Conservation (phyloP, 2,329 filamentous ascomycete species). For the Fusarium buharicum region DNA sequence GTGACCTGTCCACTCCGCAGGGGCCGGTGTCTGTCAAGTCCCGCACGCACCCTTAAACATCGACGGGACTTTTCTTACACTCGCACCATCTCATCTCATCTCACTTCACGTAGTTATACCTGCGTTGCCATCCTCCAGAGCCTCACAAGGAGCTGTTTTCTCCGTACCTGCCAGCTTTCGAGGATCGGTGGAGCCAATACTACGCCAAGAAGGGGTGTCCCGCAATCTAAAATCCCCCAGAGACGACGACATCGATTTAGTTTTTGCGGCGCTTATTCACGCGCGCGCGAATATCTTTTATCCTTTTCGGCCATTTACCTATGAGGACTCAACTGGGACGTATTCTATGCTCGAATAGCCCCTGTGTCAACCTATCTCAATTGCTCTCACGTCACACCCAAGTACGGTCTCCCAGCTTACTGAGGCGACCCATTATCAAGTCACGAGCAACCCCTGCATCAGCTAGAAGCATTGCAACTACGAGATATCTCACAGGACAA, state of each 20-base stretch:
- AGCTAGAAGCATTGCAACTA: slow-evolving; percentile 16
- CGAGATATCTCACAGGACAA: slow-evolving; percentile 4
- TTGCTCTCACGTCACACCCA: slow-evolving; percentile 19
- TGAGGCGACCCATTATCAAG: slow-evolving; percentile 24
- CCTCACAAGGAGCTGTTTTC: slow-evolving; percentile 12
- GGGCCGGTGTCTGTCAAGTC: slow-evolving; percentile 32
- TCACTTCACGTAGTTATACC: slow-evolving; percentile 16
- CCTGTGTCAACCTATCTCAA: slow-evolving; percentile 12
- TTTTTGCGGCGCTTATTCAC: slow-evolving; percentile 32
- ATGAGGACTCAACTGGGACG: slow-evolving; percentile 41
- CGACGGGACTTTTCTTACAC: slow-evolving; percentile 19
- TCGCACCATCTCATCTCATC: slow-evolving; percentile 23
- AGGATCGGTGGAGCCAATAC: slow-evolving; percentile 34
- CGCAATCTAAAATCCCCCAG: slow-evolving; percentile 38
- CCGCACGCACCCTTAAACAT: slow-evolving; percentile 35
- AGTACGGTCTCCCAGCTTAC: slow-evolving; percentile 26
- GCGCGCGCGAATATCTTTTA: slow-evolving; percentile 27
- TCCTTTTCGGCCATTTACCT: slow-evolving; percentile 26
- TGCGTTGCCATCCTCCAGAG: slow-evolving; percentile 1
- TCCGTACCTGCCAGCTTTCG: slow-evolving; percentile 8
- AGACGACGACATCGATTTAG: slow-evolving; percentile 38
- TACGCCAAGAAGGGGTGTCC: slow-evolving; percentile 35
- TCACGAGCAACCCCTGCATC: slow-evolving; percentile 26
- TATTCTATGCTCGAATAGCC: slow-evolving; percentile 26
- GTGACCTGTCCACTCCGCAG: slow-evolving; percentile 33